A percentile compares a stretch with the other conserved stretches of the same genome.
phyloP scores from a whole-genome alignment of 768 basidiomycete genomes.

The Nidularia pulvinata region DNA sequence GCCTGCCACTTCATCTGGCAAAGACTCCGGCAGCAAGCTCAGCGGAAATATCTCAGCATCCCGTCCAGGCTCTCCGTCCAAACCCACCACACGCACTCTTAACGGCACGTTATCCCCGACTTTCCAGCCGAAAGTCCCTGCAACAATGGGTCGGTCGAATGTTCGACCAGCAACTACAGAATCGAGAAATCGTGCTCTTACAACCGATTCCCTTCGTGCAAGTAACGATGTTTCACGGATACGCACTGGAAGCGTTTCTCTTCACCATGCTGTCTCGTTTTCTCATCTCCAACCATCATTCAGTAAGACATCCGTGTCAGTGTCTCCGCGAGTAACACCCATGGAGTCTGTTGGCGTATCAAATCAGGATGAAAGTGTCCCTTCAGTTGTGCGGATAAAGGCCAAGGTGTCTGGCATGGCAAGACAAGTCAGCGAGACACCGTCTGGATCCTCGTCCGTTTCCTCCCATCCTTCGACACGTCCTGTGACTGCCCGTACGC shows the following conservation, averaged over 20 bases:
- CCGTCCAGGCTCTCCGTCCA: slow-evolving; percentile 39
- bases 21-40: slow-evolving; percentile 11
- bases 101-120: slow-evolving; percentile 29
- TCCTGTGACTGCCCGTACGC: slow-evolving; percentile 22
- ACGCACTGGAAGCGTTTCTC: slow-evolving; percentile 25
- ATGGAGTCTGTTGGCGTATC: slow-evolving; percentile 4
- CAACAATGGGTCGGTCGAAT: slow-evolving; percentile 16
- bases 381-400: slow-evolving; percentile 52
- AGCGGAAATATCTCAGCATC: slow-evolving; percentile 28
- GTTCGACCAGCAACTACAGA: slow-evolving; percentile 30
- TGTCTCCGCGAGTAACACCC: neutral
- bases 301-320: slow-evolving; percentile 12
- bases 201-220: slow-evolving; percentile 17
- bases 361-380: slow-evolving; percentile 17
- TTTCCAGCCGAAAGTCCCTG: slow-evolving; percentile 17
- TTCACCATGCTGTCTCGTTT: slow-evolving; percentile 35
- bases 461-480: slow-evolving; percentile 22
- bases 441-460: slow-evolving; percentile 12
- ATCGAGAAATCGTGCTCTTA: slow-evolving; percentile 21
- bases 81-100: slow-evolving; percentile 35
- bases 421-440: slow-evolving; percentile 22
- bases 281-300: slow-evolving; percentile 29
- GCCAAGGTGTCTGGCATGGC: slow-evolving; percentile 59
- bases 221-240: slow-evolving; percentile 11
- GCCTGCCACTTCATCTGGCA: slow-evolving; percentile 2